Conservation (phyloP, 257 asterid species). For the Scutellaria galericulata region DNA sequence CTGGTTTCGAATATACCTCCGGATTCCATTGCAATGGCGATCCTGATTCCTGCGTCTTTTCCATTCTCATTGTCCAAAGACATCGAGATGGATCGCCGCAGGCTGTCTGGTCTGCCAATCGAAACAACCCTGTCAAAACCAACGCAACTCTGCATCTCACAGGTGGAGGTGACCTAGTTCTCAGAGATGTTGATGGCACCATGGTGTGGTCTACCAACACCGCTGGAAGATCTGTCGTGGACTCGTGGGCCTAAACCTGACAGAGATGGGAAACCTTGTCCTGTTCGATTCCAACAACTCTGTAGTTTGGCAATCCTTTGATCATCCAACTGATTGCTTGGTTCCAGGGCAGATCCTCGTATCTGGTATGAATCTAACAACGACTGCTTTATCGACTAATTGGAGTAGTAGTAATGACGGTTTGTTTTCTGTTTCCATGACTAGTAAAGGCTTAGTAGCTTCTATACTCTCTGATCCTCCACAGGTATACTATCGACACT, state of each 20-base stretch:
- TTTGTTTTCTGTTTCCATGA: conserved; percentile 32
- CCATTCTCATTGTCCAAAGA: conserved; percentile 44
- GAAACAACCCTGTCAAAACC: conserved; percentile 40
- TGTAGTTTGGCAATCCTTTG: conserved; percentile 57
- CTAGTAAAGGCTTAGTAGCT: conserved; percentile 34
- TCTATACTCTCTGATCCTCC: conserved; percentile 37
- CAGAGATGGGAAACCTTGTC: conserved; percentile 49
- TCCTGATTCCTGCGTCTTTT: conserved; percentile 46
- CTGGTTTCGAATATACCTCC: conserved; percentile 48
- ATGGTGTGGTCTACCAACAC: conserved; percentile 54
- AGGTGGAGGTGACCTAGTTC: conserved; percentile 40
- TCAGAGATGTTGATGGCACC: conserved; percentile 45
- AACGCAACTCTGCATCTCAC: conserved; percentile 51
- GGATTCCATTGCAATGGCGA: conserved; percentile 51
- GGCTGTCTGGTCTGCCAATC: conserved; percentile 60
- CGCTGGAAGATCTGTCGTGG: conserved; percentile 35
- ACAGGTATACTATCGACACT: conserved; percentile 24
- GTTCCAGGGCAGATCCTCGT: conserved; percentile 46
- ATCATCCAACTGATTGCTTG: conserved; percentile 44
- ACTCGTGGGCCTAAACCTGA: conserved; percentile 43
- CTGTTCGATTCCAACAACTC: conserved; percentile 34
- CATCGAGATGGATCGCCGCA: conserved; percentile 44
- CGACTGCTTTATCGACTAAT: too few relatives aligned
- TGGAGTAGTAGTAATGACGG: conserved; percentile 31
- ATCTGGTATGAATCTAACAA: conserved; percentile 41